A percentile compares a stretch with the other conserved stretches of the same genome.
Evolutionary conservation across 495 filamentous ascomycete genomes (phyloP).

Genomic region (Clavariopsis aquatica): DNA sequence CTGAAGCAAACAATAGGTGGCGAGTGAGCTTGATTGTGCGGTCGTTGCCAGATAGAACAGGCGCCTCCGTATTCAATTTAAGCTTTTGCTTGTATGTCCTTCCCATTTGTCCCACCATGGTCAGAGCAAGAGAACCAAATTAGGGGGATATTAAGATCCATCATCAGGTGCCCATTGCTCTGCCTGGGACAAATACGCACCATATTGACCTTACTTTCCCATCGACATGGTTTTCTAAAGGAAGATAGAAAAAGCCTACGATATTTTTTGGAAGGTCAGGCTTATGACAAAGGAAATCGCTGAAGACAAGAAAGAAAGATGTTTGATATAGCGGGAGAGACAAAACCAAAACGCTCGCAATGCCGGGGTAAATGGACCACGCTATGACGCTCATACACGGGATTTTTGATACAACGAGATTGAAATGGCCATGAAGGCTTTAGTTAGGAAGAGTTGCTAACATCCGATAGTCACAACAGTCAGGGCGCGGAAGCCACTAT

Average conservation of each 20-base stretch:
- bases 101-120: conserved; percentile 7
- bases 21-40: conserved; percentile 35
- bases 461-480: not conserved
- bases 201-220: conserved; percentile 28
- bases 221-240: conserved; percentile 12
- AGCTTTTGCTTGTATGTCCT: conserved; percentile 14
- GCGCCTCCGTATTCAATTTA: conserved; percentile 30
- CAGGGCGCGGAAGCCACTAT: conserved; percentile 13
- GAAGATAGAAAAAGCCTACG: conserved; percentile 11
- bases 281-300: conserved; percentile 38
- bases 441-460: conserved; percentile 1
- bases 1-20: conserved; percentile 31
- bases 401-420: conserved; percentile 39
- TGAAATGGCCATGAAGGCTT: not conserved
- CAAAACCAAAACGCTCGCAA: conserved; percentile 39
- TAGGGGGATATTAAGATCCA: conserved; percentile 35
- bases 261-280: conserved; percentile 16
- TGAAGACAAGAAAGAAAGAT: conserved; percentile 21
- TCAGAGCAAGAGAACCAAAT: conserved; percentile 27
- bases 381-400: conserved; percentile 45
- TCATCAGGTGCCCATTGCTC: conserved; percentile 14
- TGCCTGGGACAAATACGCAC: conserved; percentile 12
- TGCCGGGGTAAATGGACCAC: conserved; percentile 39
- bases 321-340: conserved; percentile 34
- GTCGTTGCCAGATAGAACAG: not conserved